Evolutionary conservation across 2,329 filamentous ascomycete species (phyloP), one percentile per base, ranked within the genome.

Genomic region (Elsinoe australis): DNA sequence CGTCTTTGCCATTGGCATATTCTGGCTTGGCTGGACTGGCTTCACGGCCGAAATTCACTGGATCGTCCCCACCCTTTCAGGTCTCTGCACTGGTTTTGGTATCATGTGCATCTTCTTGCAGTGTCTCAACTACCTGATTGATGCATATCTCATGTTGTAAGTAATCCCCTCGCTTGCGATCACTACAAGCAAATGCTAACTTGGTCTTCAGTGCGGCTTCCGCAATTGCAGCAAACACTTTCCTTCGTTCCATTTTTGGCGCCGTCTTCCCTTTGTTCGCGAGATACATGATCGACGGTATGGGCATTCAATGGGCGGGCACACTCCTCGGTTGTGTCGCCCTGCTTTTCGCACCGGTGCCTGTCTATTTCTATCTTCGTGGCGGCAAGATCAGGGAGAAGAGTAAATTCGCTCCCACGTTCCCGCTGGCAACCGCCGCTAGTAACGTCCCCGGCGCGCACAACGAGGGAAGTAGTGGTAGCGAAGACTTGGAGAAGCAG

Each of bases 71-170:
- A 64, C 63, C 1, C 52, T 64, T 0, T 64, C 62, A 22, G 76
- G 76, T 9, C 57, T 79, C 0, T 69, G 75, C 50, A 76, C 73
- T 1, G 76, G 76, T 2, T 78, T 78, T 52, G 76, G 76, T 8
- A 69, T 80, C 29, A 66, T 79, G 55, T 65, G 68, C 22, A 78
- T 80, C 51, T 80, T 80, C 63, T 65, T 80, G 8, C 71, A 73
- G 45, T 61, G 71, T 10, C 68, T 79, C 51, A 79, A 79, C 56
- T 80, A 80, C 55, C 64, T 80, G 12, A 74, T 79, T 42, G 76
- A 79, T 54, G 71, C 74, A 0, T 79, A 79, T 53, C 66, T 79
- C 35, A 74, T 76, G 62, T 62, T 69, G 66, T 69, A 58, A 59
- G 63, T 63, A 28, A 12, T 14, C 45, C 21, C 26, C 12, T 10